Evolutionary conservation across 1,284 basidiomycete species (phyloP), one percentile per base, ranked within the genome.

Genomic region (Malassezia yamatoensis): DNA sequence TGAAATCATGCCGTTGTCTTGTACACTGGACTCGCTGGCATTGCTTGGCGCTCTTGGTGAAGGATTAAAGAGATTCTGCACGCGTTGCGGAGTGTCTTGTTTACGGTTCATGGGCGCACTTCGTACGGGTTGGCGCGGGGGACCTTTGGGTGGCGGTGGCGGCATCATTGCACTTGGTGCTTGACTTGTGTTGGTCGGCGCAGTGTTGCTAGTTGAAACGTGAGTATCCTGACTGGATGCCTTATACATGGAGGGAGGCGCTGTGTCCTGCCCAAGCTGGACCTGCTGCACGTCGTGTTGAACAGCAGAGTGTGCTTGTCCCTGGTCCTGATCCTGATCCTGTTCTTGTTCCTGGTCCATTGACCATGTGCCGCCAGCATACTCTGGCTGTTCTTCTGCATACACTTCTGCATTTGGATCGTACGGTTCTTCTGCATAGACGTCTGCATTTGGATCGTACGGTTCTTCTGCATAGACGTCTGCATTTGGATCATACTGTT

Each of bases 221-320:
- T 3, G 24, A 29, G 24, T 7, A 29, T 29, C 24, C 24, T 29
- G 24, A 29, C 24, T 29, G 3, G 24, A 29, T 7, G 24, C 3
- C 3, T 7, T 7, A 29, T 29, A 29, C 24, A 29, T 29, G 7
- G 24, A 29, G 24, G 24, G 7, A 7, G 7, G 7, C 3, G 3
- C 4, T 29, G 24, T 29, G 24, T 29, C 24, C 3, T 20, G 12
- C 12, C 12, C 41, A 24, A 18, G 41, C 41, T 43, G 21, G 16
- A 15, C 42, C 37, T 51, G 49, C 10, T 42, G 18, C 40, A n/a
- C 38, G 21, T 37, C 41, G 20, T 51, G 15, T 18, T 18, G 18
- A 21, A 32, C 43, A 20, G 38, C 33, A 50, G 49, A 37, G 43
- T 49, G 16, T 35, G 32, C 49, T n/a, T 47, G 54, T 13, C 34